Percentiles rank a stretch among this genome's conserved stretches.
Conservation (phyloP, 2,329 filamentous ascomycete genomes). For the Colletotrichum limetticola region DNA sequence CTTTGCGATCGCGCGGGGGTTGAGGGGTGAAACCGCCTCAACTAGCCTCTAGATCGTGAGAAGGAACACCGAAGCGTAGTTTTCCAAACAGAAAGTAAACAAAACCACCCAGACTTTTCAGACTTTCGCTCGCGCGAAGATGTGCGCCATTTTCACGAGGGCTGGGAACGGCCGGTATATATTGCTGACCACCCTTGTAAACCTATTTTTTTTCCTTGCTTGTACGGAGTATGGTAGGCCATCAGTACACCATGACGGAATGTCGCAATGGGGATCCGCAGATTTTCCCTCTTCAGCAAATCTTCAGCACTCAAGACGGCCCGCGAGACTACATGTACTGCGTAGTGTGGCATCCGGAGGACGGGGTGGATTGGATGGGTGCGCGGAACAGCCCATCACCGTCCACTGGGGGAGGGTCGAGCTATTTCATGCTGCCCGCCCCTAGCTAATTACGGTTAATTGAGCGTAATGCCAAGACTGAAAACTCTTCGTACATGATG, state of each 20-base stretch:
- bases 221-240: not conserved
- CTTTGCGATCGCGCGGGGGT: not conserved
- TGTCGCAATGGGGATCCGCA: conserved; percentile 7
- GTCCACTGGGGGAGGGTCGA: not conserved
- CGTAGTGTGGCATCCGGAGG: not conserved
- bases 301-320: not conserved
- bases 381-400: not conserved
- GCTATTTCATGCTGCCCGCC: not conserved
- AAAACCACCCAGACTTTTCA: not conserved
- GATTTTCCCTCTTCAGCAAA: not conserved
- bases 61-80: not conserved
- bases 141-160: conserved; percentile 23
- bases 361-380: not conserved
- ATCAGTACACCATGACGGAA: not conserved
- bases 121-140: not conserved
- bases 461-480: conserved; percentile 21
- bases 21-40: not conserved
- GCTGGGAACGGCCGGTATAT: not conserved
- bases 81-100: not conserved
- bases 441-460: not conserved
- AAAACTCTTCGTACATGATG: conserved; percentile 14
- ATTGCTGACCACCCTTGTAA: not conserved
- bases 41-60: not conserved
- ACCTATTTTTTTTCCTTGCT: not conserved
- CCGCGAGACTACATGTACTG: not conserved